Base-by-base conservation (phyloP, 2,329 filamentous ascomycete genomes). In the Chaetomium globosum region DNA sequence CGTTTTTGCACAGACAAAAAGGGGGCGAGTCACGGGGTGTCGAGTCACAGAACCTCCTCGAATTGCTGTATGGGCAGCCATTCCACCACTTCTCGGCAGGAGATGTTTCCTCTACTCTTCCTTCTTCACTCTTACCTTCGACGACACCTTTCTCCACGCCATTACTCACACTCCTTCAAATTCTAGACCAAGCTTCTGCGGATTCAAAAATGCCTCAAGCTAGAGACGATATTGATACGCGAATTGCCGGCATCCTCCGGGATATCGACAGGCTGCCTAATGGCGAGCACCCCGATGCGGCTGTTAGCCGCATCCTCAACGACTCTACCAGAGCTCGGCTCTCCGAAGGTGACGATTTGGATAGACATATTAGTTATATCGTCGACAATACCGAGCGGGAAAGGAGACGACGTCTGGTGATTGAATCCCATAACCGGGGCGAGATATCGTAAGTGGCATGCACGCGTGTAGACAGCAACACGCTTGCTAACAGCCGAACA, bases 361-460 rank as follows among this genome's bases (percentile, higher is more conserved):
- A 26, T 26, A 26, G 26, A 2, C 2, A 26, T 26, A 26, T 26
- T 26, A 2, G 4, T 26, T 26, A 2, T 26, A 4, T 4, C 26
- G 26, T 26, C 26, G 26, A 26, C 26, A 26, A 26, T 26, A 2
- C 26, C 26, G 2, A 63, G 54, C 23, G 57, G 21, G 65, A 59
- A 2, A 10, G 49, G 16, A 56, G 62, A 7, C 58, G 36, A 9
- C 46, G 19, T 4, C n/a, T 31, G 12, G 48, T 65, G 13, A 69
- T 70, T 13, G 53, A 39, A 0, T 52, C 52, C 36, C 65, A 69
- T 19, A 64, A 69, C 28, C 53, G 30, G 26, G 54, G 61, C 26
- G 31, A 61, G 1, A 21, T 64, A 21, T 59, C 48, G 68, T 69
- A 62, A 64, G 66, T 66, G 46, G 6, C n/a, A 26, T 56, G n/a